Base-by-base conservation (phyloP, 257 asterid species). In the Solanum paucissectum region DNA sequence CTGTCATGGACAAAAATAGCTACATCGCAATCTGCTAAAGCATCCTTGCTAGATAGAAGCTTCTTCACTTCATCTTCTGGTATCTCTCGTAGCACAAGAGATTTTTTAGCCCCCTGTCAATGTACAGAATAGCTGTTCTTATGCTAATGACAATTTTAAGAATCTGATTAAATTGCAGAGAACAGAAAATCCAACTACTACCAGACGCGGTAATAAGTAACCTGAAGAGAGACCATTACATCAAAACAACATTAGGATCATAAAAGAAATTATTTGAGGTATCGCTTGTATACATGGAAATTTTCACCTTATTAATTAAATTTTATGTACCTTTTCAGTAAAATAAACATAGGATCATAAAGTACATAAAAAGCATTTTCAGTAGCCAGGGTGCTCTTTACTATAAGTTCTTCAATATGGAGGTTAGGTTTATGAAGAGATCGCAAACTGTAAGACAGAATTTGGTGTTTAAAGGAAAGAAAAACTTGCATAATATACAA, bases 1-100 rank as follows among this genome's bases (percentile, higher is more conserved):
- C 99, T 97, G 94, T 97, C 98, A 89, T 97, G 99, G 85, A 95
- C 98, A 93, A 97, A 97, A 88, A 95, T 86, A 52, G 98, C 99
- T 42, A 97, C 91, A 88, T 97, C 99, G 86, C 99, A 97, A 77
- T 94, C 91, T 71, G 98, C 97, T 93, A 97, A 92, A 86, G 98
- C 95, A 90, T 97, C 98, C 93, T 85, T 95, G 85, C 84, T 91
- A 32, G 96, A 92, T 55, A 97, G 91, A 23, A 95, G 92, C 86
- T 88, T 92, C 64, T 93, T 92, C 75, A 97, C 98, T 89, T 94
- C 93, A 69, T 92, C 98, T 91, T 94, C 98, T 6, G 95, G 95
- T 90, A 95, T 93, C 95, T 97, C 99, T 77, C 96, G 92, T 90
- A 97, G 89, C 29, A 97, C 95, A 55, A 97, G 98, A 64, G 94